Percentiles rank a stretch among this genome's conserved stretches.
Evolutionary conservation across 345 rosid genomes (phyloP).

Genomic region (Sapria himalayana): DNA sequence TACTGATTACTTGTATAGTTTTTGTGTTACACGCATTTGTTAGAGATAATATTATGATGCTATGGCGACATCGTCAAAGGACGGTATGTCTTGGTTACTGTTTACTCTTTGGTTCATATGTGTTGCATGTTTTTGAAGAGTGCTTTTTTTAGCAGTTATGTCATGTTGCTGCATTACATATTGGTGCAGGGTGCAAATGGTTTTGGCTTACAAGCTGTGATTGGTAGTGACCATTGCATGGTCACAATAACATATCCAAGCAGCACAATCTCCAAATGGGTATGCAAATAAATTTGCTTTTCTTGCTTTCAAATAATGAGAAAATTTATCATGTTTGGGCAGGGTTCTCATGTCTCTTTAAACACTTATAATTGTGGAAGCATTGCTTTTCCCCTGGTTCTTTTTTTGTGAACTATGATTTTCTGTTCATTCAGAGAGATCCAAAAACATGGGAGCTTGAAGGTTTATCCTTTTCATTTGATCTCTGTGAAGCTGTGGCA

Average conservation of each 20-base stretch:
- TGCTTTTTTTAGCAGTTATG: background rate
- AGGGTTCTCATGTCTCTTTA: background rate
- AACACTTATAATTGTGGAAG: background rate
- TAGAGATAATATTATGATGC: no score
- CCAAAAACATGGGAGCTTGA: conserved; percentile 76
- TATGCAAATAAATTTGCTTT: conserved; percentile 11
- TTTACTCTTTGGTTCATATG: no score
- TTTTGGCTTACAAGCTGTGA: conserved; percentile 50
- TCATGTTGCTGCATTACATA: conserved; percentile 5
- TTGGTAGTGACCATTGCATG: conserved; percentile 42
- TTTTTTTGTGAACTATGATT: background rate
- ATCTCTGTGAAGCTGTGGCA: conserved; percentile 84
- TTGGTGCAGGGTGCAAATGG: conserved; percentile 71
- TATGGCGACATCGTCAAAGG: no score
- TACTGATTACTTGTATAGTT: no score
- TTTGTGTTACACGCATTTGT: no score
- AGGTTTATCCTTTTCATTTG: conserved; percentile 54
- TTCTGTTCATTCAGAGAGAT: conserved; percentile 35
- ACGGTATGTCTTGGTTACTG: no score
- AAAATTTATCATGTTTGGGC: background rate
- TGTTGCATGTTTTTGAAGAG: no score
- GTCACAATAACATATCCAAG: conserved; percentile 44
- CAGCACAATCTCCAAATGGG: conserved; percentile 81
- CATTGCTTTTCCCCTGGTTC: background rate
- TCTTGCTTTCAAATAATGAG: conserved; percentile 1